Percentiles rank a stretch among this genome's conserved stretches.
Conservation (phyloP, 2,329 filamentous ascomycete genomes). For the Fusarium cicatricum region DNA sequence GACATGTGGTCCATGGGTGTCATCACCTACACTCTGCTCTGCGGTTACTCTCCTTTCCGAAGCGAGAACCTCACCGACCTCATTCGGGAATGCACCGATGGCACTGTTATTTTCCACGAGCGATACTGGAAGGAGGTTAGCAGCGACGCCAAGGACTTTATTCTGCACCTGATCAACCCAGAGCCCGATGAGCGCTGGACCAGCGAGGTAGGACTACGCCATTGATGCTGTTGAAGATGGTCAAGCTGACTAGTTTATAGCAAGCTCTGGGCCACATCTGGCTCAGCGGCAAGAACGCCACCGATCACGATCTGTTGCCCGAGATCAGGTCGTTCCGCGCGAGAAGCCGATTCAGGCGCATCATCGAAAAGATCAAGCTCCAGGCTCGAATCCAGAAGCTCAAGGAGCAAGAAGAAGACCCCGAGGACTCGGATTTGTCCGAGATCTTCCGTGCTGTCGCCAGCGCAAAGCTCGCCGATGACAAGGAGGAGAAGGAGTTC, state of each 20-base stretch:
- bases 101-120: slow-evolving; percentile 91
- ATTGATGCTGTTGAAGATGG: slow-evolving; percentile 6
- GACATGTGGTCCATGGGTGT: slow-evolving; percentile 99
- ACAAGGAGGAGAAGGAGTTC: slow-evolving; percentile 78
- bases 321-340: slow-evolving; percentile 95
- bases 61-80: slow-evolving; percentile 92
- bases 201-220: slow-evolving; percentile 67
- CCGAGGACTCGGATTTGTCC: slow-evolving; percentile 71
- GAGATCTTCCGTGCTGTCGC: slow-evolving; percentile 89
- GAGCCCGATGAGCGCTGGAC: slow-evolving; percentile 79
- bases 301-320: slow-evolving; percentile 95
- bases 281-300: slow-evolving; percentile 90
- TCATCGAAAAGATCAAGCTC: slow-evolving; percentile 95
- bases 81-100: slow-evolving; percentile 90
- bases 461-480: slow-evolving; percentile 86
- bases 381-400: slow-evolving; percentile 94
- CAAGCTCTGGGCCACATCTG: slow-evolving; percentile 83
- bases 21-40: slow-evolving; percentile 97
- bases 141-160: slow-evolving; percentile 94
- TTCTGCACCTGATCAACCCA: slow-evolving; percentile 80
- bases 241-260: slow-evolving; percentile 50
- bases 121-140: slow-evolving; percentile 99
- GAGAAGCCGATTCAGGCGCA: slow-evolving; percentile 87
- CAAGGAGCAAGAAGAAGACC: slow-evolving; percentile 89
- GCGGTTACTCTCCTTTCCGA: slow-evolving; percentile 97